Evolutionary conservation across 2,329 filamentous ascomycete genomes (phyloP), one percentile per base, ranked within the genome.

Genomic region (Fusarium staphyleae): DNA sequence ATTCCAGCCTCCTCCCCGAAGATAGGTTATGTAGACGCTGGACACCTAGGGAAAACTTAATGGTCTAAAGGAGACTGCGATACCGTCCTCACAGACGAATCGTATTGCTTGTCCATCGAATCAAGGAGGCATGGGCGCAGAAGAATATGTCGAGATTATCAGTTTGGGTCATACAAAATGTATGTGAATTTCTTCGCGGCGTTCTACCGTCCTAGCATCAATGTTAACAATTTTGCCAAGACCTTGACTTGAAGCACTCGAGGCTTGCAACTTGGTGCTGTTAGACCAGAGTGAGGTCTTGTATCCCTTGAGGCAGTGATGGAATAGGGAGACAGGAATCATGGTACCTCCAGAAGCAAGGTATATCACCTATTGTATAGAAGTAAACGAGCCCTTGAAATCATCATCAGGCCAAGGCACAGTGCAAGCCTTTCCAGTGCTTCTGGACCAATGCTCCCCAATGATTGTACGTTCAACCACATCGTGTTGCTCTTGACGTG

Each of bases 1-100:
- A 59, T 93, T 93, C 77, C 88, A 91, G 75, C 87, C 86, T 56
- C 87, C 89, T 52, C 86, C 87, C 47, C 80, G 84, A 74, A 77
- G 82, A 78, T 86, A 78, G 63, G 55, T 62, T 65, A 64, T 64
- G 55, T 62, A 67, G 63, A 57, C 44, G 52, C 57, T 66, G 57
- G 62, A 58, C 54, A 62, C 26, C 16, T 48, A 33, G 60, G 58
- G 59, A 53, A 53, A 57, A 62, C 48, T 57, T 51, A 53, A 63
- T 63, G 52, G 57, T 65, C 57, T 56, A 52, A 55, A 67, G 48
- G 33, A 61, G 57, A 48, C 53, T 60, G 57, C 64, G 62, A 67
- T 63, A 63, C 57, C 55, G 57, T 61, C 55, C 50, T 41, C 40
- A 55, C 55, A 58, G 59, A 59, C 46, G 58, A 60, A 48, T 61